Conservation (phyloP, 306 rosid species). For the Parietaria judaica region DNA sequence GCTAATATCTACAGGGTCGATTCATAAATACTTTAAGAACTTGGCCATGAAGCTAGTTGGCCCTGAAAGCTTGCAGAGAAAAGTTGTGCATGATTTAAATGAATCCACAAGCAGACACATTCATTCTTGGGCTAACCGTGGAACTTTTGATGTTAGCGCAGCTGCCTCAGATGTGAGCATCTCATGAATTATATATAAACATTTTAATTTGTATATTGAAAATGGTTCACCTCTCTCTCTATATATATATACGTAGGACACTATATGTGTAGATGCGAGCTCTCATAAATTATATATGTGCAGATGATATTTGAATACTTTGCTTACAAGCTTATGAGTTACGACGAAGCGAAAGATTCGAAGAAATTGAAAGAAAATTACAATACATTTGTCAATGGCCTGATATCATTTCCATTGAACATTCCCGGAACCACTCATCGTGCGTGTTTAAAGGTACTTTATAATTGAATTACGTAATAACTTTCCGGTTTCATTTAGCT, state of each 20-base stretch:
- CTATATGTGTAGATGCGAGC: neutral
- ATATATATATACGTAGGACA: neutral
- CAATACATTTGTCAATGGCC: neutral
- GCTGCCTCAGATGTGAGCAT: neutral
- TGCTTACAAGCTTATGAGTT: conserved; percentile 9
- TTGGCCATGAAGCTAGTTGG: conserved; percentile 3
- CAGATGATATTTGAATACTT: conserved; percentile 7
- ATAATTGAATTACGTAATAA: too few relatives aligned
- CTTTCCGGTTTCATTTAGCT: neutral
- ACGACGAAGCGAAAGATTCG: neutral
- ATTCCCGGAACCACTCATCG: conserved; percentile 6
- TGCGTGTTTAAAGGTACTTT: conserved; percentile 11
- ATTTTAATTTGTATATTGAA: too few relatives aligned
- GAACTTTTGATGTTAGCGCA: conserved; percentile 3
- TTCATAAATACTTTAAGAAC: conserved; percentile 16
- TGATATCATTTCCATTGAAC: conserved; percentile 3
- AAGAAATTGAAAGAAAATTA: conserved; percentile 5
- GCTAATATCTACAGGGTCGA: neutral
- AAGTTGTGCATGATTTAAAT: neutral
- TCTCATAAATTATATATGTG: neutral
- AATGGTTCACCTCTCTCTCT: too few relatives aligned
- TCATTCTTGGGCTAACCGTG: neutral
- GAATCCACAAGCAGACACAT: neutral
- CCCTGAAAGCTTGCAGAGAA: conserved; percentile 5
- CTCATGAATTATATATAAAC: neutral